Percentiles rank a stretch among this genome's conserved stretches.
phyloP scores from a whole-genome alignment of 1,284 basidiomycete species.

The Puccinia hordei region DNA sequence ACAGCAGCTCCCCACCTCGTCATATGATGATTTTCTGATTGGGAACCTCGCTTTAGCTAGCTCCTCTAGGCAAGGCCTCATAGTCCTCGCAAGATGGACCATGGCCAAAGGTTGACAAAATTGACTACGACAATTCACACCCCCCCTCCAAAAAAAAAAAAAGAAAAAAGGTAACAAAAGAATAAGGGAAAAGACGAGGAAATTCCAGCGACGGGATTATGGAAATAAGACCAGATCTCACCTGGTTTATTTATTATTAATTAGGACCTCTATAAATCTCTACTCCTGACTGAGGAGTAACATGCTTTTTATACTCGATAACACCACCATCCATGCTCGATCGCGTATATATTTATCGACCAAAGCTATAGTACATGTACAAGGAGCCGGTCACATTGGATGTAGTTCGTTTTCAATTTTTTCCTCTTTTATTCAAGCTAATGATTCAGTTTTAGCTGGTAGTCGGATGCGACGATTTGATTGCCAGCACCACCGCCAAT shows the following conservation, averaged over 20 bases:
- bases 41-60: background rate
- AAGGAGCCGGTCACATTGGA: background rate
- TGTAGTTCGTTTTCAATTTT: background rate
- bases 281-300: background rate
- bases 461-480: slow-evolving; percentile 12
- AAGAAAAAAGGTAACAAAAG: too few species aligned
- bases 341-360: background rate
- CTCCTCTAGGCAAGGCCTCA: background rate
- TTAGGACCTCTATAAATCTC: slow-evolving; percentile 9
- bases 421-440: background rate
- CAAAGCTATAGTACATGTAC: background rate
- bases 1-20: too few species aligned
- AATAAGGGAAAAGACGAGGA: background rate
- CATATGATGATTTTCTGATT: background rate
- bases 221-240: slow-evolving; percentile 24
- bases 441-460: background rate
- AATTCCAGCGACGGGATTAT: background rate
- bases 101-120: background rate
- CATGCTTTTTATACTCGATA: background rate
- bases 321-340: slow-evolving; percentile 14
- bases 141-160: background rate
- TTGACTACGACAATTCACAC: background rate
- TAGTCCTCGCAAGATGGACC: background rate
- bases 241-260: slow-evolving; percentile 17
- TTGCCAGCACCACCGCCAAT: background rate